A percentile compares a stretch with the other conserved stretches of the same genome.
Conservation (phyloP, 1,284 basidiomycete species). For the Puccinia hordei region DNA sequence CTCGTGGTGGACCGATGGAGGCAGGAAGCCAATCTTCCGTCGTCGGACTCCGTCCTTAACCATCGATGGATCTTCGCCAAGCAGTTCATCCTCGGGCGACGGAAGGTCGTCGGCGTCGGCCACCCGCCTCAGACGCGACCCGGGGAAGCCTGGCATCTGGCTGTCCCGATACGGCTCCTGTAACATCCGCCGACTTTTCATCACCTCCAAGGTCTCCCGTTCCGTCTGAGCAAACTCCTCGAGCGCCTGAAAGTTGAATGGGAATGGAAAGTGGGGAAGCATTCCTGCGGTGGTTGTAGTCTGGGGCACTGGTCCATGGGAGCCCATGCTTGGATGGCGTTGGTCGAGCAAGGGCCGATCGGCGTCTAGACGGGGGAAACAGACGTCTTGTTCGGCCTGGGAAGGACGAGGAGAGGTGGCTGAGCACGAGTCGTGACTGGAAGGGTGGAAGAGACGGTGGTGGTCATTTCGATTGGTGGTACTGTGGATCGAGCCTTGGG, state of each 20-base stretch:
- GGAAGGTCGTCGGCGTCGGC: background rate
- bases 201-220: constrained; percentile 60
- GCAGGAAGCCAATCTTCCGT: constrained; percentile 29
- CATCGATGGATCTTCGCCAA: background rate
- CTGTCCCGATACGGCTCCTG: background rate
- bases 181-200: constrained; percentile 34
- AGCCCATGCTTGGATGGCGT: background rate
- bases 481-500: background rate
- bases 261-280: constrained; percentile 40
- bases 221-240: constrained; percentile 78
- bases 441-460: background rate
- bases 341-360: background rate
- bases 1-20: background rate
- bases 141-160: no score
- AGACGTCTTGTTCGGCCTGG: constrained; percentile 16
- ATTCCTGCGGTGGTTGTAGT: background rate
- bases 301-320: background rate
- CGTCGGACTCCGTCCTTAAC: constrained; percentile 47
- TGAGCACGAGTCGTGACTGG: background rate
- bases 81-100: background rate
- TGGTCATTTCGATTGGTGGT: background rate
- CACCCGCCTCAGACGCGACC: no score
- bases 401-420: background rate
- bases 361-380: background rate
- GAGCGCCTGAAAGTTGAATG: constrained; percentile 76